A percentile compares a stretch with the other conserved stretches of the same genome.
Conservation (phyloP, 1,284 basidiomycete species). For the Tilletia caries region DNA sequence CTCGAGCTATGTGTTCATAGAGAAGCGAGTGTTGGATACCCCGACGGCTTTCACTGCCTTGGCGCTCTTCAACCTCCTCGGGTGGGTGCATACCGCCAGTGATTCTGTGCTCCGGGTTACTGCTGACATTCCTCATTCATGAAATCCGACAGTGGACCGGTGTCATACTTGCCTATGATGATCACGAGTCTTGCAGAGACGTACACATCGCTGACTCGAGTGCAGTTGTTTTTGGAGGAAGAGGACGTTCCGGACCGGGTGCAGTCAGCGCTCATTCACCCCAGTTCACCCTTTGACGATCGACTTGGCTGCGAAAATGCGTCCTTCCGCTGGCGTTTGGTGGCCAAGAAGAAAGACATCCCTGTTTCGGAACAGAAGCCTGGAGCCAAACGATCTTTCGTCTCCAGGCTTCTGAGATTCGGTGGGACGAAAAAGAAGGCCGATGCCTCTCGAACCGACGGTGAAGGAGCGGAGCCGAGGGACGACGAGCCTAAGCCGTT, state of each 20-base stretch:
- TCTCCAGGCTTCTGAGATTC: background rate
- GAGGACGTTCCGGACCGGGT: slow-evolving; percentile 9
- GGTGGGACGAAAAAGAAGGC: background rate
- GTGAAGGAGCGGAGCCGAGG: background rate
- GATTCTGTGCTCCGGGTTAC: background rate
- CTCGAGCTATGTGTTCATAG: background rate
- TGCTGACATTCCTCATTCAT: background rate
- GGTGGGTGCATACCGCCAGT: background rate
- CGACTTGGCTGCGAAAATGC: slow-evolving; percentile 67
- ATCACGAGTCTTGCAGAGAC: slow-evolving; percentile 8
- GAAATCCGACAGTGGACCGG: background rate
- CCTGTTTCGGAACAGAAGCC: background rate
- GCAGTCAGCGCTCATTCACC: background rate
- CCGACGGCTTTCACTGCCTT: slow-evolving; percentile 38
- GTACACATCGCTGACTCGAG: background rate
- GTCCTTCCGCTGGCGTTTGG: slow-evolving; percentile 57
- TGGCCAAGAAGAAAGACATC: slow-evolving; percentile 4
- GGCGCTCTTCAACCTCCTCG: slow-evolving; percentile 28
- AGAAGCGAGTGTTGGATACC: slow-evolving; percentile 21
- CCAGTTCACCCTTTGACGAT: slow-evolving; percentile 33
- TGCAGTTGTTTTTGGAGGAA: background rate
- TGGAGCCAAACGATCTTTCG: background rate
- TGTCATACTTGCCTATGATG: slow-evolving; percentile 3
- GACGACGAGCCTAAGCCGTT: slow-evolving; percentile 23
- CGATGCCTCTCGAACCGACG: background rate